Conservation (phyloP, 331 rosid species). For the Telfairia occidentalis region DNA sequence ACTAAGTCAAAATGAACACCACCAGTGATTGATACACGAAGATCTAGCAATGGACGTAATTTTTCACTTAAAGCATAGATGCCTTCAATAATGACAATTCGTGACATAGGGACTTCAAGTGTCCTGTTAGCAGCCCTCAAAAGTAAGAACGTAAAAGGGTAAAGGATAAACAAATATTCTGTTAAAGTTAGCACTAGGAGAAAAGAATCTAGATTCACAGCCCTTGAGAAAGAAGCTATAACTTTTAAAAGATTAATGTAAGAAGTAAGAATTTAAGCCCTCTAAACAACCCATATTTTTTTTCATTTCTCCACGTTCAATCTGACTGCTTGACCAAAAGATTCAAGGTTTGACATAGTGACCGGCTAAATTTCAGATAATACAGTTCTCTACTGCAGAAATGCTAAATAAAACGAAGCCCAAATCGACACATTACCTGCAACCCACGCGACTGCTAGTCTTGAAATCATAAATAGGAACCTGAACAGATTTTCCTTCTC, state of each 20-base stretch:
- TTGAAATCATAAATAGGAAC: conserved; percentile 96
- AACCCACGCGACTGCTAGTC: conserved; percentile 76
- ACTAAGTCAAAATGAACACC: conserved; percentile 99
- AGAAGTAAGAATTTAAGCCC: not conserved
- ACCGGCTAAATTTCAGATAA: not conserved
- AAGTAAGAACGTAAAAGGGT: not conserved
- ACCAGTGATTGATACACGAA: conserved; percentile 94
- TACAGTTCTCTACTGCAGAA: not conserved
- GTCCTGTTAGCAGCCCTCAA: conserved; percentile 41
- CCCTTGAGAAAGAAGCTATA: not conserved
- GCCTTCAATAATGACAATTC: conserved; percentile 81
- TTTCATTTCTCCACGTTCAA: not conserved
- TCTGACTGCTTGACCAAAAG: not conserved
- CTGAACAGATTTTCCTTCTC: conserved; percentile 75
- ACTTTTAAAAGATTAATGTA: not conserved
- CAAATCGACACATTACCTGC: conserved; percentile 49
- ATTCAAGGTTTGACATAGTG: not conserved
- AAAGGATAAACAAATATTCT: not conserved
- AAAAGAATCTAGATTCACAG: not conserved
- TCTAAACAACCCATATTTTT: not conserved
- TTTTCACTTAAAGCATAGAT: conserved; percentile 87
- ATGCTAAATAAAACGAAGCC: not conserved
- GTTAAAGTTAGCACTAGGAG: not conserved
- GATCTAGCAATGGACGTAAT: conserved; percentile 85
- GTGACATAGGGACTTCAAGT: conserved; percentile 78